Percentiles rank a stretch among this genome's conserved stretches.
Evolutionary conservation across 2,329 filamentous ascomycete species (phyloP).

Genomic region (Trichoderma cornu-damae): DNA sequence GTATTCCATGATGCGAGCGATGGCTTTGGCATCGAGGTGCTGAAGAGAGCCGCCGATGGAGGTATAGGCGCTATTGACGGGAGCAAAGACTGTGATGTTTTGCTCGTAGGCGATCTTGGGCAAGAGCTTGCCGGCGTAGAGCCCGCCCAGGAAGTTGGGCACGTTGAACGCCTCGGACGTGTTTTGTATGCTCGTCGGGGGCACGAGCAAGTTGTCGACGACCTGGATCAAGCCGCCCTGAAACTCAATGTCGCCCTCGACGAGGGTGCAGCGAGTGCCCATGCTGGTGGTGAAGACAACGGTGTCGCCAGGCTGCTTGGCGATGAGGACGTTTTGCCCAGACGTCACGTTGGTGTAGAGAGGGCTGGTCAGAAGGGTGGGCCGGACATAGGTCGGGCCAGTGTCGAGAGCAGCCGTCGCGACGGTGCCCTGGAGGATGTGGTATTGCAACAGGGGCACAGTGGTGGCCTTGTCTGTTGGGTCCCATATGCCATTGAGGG

Average conservation of each 20-base stretch:
- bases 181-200: constrained; percentile 44
- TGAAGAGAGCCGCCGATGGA: constrained; percentile 48
- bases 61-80: constrained; percentile 55
- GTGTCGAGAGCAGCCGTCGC: constrained; percentile 33
- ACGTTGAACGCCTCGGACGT: constrained; percentile 45
- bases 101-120: constrained; percentile 39
- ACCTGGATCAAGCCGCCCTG: constrained; percentile 48
- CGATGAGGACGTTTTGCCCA: constrained; percentile 45
- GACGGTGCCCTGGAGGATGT: constrained; percentile 53
- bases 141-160: constrained; percentile 37
- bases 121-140: constrained; percentile 33
- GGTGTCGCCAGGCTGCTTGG: constrained; percentile 39
- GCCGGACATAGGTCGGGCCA: constrained; percentile 37
- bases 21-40: constrained; percentile 42
- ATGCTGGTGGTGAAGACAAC: constrained; percentile 48
- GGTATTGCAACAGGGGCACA: constrained; percentile 54
- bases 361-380: constrained; percentile 40
- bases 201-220: constrained; percentile 47
- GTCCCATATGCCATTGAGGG: constrained; percentile 43
- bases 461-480: constrained; percentile 41
- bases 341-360: constrained; percentile 45
- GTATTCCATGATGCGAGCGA: constrained; percentile 55
- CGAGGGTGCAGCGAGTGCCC: constrained; percentile 40
- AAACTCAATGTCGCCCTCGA: constrained; percentile 42
- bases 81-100: constrained; percentile 59